A percentile compares a stretch with the other conserved stretches of the same genome.
phyloP scores from a whole-genome alignment of 352 stramenopile species.

The Phytophthora agathidicida region DNA sequence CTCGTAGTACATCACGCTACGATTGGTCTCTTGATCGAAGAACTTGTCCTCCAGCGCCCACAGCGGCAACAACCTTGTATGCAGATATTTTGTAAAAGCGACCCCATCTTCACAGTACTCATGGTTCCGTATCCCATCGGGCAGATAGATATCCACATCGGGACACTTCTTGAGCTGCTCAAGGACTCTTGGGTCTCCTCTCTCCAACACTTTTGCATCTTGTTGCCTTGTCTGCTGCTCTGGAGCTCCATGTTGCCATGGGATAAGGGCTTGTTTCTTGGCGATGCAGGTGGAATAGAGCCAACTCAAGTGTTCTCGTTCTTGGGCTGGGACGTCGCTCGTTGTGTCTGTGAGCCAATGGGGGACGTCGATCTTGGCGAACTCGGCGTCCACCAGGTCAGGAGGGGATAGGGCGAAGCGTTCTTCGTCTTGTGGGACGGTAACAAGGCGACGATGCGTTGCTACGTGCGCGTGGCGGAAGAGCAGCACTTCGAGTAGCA shows the following conservation, averaged over 20 bases:
- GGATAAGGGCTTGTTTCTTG: slow-evolving; percentile 31
- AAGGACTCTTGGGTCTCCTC: slow-evolving; percentile 30
- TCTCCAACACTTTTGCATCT: slow-evolving; percentile 24
- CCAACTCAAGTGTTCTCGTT: slow-evolving; percentile 39
- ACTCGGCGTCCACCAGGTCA: slow-evolving; percentile 21
- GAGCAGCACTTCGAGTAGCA: slow-evolving; percentile 20
- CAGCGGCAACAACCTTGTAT: slow-evolving; percentile 38
- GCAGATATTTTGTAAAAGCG: slow-evolving; percentile 49
- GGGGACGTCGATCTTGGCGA: slow-evolving; percentile 20
- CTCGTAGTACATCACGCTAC: slow-evolving; percentile 51
- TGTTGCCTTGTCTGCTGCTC: slow-evolving; percentile 12
- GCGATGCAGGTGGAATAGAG: slow-evolving; percentile 31
- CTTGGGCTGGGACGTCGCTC: slow-evolving; percentile 25
- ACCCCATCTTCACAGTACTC: slow-evolving; percentile 60
- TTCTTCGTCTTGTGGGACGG: slow-evolving; percentile 18
- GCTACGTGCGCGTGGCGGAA: slow-evolving; percentile 15
- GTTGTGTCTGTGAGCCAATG: slow-evolving; percentile 35
- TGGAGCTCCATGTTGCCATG: slow-evolving; percentile 33
- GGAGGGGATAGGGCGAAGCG: slow-evolving; percentile 20
- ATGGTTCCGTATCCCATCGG: slow-evolving; percentile 33
- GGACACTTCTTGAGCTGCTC: slow-evolving; percentile 42
- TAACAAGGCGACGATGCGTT: slow-evolving; percentile 14
- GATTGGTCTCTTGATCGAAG: slow-evolving; percentile 22
- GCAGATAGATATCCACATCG: slow-evolving; percentile 52
- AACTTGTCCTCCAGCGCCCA: slow-evolving; percentile 38